phyloP scores from a whole-genome alignment of 2,329 filamentous ascomycete genomes.

The Claviceps pazoutovae region DNA sequence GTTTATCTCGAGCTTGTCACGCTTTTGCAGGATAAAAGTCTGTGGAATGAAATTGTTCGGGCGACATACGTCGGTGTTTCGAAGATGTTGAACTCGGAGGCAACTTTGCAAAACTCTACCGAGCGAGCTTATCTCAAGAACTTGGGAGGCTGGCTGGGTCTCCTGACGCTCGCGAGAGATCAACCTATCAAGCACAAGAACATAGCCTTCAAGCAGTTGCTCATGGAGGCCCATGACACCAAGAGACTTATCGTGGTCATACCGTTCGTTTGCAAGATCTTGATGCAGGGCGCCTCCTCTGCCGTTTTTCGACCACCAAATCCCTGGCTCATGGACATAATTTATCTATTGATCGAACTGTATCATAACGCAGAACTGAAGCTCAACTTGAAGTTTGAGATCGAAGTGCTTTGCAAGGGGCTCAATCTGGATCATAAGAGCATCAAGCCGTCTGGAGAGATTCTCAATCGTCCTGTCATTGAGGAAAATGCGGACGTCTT shows the following conservation, averaged over 20 bases:
- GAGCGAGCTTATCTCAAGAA: constrained; percentile 88
- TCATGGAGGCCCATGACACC: constrained; percentile 86
- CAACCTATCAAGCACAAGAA: constrained; percentile 94
- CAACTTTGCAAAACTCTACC: constrained; percentile 67
- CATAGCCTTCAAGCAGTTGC: constrained; percentile 89
- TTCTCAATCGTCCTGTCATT: constrained; percentile 57
- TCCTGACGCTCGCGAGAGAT: constrained; percentile 81
- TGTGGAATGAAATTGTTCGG: constrained; percentile 82
- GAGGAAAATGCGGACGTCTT: constrained; percentile 48
- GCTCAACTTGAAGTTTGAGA: constrained; percentile 95
- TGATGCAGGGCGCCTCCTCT: constrained; percentile 72
- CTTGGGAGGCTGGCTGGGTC: constrained; percentile 83
- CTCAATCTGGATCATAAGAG: constrained; percentile 83
- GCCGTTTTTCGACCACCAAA: constrained; percentile 89
- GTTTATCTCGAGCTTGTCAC: constrained; percentile 84
- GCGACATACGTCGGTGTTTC: constrained; percentile 84
- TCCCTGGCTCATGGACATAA: constrained; percentile 94
- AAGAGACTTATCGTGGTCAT: constrained; percentile 86
- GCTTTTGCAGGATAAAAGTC: constrained; percentile 60
- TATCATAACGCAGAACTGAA: constrained; percentile 91
- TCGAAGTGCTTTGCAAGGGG: constrained; percentile 91
- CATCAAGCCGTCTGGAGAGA: constrained; percentile 76
- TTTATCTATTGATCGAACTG: constrained; percentile 78
- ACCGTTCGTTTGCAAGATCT: constrained; percentile 92
- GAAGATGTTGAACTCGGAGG: constrained; percentile 79